phyloP scores from a whole-genome alignment of 768 basidiomycete species.

The Suillus weaverae region DNA sequence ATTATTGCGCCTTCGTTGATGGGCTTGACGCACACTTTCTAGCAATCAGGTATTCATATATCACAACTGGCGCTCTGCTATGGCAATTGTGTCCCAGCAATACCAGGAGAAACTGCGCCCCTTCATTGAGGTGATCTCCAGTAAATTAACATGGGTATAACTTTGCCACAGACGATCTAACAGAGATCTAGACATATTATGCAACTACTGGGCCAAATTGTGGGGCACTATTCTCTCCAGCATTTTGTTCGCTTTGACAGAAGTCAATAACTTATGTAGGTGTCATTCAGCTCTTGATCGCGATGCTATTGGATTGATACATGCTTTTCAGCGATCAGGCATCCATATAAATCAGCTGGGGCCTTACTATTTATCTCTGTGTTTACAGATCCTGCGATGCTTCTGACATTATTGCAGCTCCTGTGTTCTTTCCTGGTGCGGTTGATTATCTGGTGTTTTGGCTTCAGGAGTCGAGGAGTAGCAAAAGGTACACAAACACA shows the following conservation, averaged over 20 bases:
- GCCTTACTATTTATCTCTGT: not conserved
- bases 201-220: not conserved
- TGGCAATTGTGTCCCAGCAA: no score
- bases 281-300: not conserved
- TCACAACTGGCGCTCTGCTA: no score
- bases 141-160: no score
- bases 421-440: not conserved
- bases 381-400: not conserved
- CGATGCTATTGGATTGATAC: not conserved
- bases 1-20: no score
- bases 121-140: no score
- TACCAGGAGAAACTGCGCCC: no score
- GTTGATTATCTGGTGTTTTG: not conserved
- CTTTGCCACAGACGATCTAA: not conserved
- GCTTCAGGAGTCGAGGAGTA: not conserved
- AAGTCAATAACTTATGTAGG: not conserved
- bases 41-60: no score
- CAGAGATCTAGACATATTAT: not conserved
- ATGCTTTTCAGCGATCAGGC: not conserved
- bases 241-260: not conserved
- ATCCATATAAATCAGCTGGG: constrained; percentile 1
- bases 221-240: not conserved
- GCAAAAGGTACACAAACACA: not conserved
- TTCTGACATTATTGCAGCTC: not conserved
- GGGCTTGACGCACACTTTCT: no score